phyloP scores from a whole-genome alignment of 1,139 yeast species.

The Scheffersomyces titani region DNA sequence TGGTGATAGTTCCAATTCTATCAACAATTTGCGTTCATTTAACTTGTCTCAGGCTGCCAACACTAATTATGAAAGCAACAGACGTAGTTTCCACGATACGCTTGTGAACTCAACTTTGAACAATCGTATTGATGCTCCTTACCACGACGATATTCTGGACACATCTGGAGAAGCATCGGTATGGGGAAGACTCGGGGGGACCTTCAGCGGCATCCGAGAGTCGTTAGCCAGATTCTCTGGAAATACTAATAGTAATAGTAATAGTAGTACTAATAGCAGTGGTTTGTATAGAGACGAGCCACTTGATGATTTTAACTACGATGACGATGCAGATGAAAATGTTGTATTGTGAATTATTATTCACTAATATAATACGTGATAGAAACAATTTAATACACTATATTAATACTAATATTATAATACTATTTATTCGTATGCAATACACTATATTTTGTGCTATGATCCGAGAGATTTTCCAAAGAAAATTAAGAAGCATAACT shows the following conservation, averaged over 20 bases:
- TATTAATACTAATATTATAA: not conserved
- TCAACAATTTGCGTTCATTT: conserved; percentile 27
- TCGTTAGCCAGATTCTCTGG: conserved; percentile 15
- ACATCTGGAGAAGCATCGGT: conserved; percentile 2
- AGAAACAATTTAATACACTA: not conserved
- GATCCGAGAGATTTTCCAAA: too few species aligned
- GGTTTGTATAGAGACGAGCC: conserved; percentile 16
- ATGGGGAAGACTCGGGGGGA: conserved; percentile 30
- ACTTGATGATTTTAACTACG: conserved; percentile 26
- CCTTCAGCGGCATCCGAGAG: conserved; percentile 22
- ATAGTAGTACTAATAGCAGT: conserved; percentile 3
- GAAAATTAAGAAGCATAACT: conserved; percentile 7
- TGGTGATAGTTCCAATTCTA: not conserved
- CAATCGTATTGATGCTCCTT: not conserved
- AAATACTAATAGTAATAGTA: conserved; percentile 3
- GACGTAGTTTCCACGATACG: conserved; percentile 26
- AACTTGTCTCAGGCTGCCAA: conserved; percentile 32
- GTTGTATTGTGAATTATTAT: conserved; percentile 14
- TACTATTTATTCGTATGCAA: too few species aligned
- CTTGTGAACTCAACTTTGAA: conserved; percentile 9
- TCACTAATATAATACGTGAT: not conserved
- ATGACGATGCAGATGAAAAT: conserved; percentile 33
- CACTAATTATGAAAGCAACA: conserved; percentile 32
- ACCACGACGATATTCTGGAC: conserved; percentile 5
- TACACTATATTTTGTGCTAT: too few species aligned